These are phyloP conservation scores for Neurospora sp. DNA, from an alignment of 2,329 filamentous ascomycete species.

Conservation along the genomic window DNA sequence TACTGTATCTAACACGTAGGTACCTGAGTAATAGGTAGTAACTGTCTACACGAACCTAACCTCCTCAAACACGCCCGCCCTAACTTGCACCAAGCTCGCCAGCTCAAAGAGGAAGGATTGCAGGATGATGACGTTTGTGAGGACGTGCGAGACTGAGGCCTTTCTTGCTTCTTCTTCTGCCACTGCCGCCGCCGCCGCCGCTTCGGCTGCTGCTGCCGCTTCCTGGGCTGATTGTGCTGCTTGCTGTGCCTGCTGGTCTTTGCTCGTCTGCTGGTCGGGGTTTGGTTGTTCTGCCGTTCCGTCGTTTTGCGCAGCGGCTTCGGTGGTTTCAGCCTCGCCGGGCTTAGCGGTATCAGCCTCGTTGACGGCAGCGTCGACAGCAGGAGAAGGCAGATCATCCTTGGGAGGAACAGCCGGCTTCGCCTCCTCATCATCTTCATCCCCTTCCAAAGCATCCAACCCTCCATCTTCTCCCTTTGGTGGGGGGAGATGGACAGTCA, in stretches of 20 bases:
- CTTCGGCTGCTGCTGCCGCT: not conserved
- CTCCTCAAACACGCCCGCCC: conserved; percentile 68
- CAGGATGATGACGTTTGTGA: conserved; percentile 71
- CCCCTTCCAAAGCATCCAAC: not conserved
- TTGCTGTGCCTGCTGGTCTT: conserved; percentile 6
- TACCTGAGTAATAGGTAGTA: not conserved
- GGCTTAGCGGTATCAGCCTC: not conserved
- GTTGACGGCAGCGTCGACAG: not conserved
- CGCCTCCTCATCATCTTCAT: not conserved
- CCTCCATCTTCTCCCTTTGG: not conserved
- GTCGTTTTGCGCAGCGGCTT: not conserved
- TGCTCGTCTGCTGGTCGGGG: conserved; percentile 4
- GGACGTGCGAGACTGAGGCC: conserved; percentile 64
- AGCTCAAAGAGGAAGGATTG: conserved; percentile 75
- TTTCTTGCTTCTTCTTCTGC: conserved; percentile 17
- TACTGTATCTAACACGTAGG: not conserved
- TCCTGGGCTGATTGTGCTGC: conserved; percentile 1
- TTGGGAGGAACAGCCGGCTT: not conserved
- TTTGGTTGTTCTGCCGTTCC: not conserved
- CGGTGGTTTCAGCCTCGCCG: not conserved
- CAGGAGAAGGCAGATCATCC: not conserved
- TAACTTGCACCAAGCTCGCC: conserved; percentile 63
- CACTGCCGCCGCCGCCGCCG: not conserved
- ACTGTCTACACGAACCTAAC: conserved; percentile 43
- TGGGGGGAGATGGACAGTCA: not conserved